Percentiles rank a stretch among this genome's conserved stretches.
These are phyloP conservation scores for Magnolia changhungtana DNA, from an alignment of 164 flowering plant genomes.

Conservation along the genomic window DNA sequence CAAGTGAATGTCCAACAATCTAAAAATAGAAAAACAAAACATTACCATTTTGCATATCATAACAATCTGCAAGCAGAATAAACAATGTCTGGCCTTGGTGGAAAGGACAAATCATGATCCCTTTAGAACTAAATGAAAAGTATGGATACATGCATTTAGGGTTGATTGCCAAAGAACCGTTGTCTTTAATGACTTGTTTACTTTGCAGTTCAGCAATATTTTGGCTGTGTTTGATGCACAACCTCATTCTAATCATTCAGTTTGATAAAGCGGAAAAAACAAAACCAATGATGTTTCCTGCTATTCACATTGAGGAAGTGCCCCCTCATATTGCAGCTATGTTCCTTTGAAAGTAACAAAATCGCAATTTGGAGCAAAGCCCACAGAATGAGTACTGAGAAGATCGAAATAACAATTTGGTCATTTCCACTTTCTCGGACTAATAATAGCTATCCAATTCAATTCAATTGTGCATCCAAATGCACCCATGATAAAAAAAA, in stretches of 20 bases:
- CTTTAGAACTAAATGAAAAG: not conserved
- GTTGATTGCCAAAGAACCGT: not conserved
- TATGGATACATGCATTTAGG: not conserved
- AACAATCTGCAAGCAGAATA: not conserved
- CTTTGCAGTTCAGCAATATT: not conserved
- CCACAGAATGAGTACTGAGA: no score
- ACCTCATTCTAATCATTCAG: not conserved
- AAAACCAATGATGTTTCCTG: no score
- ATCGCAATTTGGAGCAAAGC: no score
- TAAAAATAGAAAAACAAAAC: slow-evolving; percentile 24
- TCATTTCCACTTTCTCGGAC: no score
- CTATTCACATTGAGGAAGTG: no score
- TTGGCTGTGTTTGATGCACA: not conserved
- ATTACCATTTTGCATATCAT: not conserved
- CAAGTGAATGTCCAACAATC: slow-evolving; percentile 97
- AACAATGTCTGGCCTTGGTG: not conserved
- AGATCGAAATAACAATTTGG: no score
- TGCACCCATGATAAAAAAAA: no score
- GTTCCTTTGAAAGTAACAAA: no score
- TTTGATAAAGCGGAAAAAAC: no score
- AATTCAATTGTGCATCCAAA: no score
- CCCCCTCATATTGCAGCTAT: no score
- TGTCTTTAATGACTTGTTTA: not conserved
- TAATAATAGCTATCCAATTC: no score
- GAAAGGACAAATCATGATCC: not conserved